Evolutionary conservation across 225 moss, liverwort and hornwort species (phyloP), one percentile per base, ranked within the genome.

Genomic region (Anthoceros angustus): DNA sequence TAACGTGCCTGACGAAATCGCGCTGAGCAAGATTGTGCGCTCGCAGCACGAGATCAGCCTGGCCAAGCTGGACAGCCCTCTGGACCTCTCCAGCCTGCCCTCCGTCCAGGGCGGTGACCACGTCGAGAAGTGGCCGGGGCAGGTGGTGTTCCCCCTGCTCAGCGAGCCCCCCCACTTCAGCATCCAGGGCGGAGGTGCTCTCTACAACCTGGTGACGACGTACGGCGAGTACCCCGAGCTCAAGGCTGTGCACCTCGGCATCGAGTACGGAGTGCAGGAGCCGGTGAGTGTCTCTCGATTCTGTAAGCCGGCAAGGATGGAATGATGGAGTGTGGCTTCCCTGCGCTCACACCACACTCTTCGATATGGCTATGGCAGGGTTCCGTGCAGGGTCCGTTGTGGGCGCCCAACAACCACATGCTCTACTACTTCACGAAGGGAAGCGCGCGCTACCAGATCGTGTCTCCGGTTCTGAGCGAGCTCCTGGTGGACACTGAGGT

Each of bases 351-450:
- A 32, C 32, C 2, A 32, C 4, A 1, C 4, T 32, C 1, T 32
- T 32, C 2, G 32, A 1, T 1, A 32, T 32, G 32, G 32, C 32
- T 32, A 4, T 32, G 32, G 32, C 32, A 32, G 32, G 32, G 32
- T 4, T 32, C 32, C 32, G 32, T 32, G n/a, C 55, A 15, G 7
- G 55, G 55, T 23, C 55, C 55, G 18, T 5, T 55, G n/a, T 55
- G 55, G 55, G 55, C n/a, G 23, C 55, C 55, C 7, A 55, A 18
- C 55, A 55, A 55, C 18, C 55, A 55, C 55, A 55, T 55, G 55
- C 55, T 55, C 55, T 55, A 55, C 55, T 55, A 55, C 55, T 55
- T 55, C 55, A 55, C 55, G 3, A 55, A 55, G 55, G 55, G 55
- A 55, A 55, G 10, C 14, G 55, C 8, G 7, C 55, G 55, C 55